Evolutionary conservation across 78 protist species (phyloP).

Genomic region (Planoprotostelium fungivorum): DNA sequence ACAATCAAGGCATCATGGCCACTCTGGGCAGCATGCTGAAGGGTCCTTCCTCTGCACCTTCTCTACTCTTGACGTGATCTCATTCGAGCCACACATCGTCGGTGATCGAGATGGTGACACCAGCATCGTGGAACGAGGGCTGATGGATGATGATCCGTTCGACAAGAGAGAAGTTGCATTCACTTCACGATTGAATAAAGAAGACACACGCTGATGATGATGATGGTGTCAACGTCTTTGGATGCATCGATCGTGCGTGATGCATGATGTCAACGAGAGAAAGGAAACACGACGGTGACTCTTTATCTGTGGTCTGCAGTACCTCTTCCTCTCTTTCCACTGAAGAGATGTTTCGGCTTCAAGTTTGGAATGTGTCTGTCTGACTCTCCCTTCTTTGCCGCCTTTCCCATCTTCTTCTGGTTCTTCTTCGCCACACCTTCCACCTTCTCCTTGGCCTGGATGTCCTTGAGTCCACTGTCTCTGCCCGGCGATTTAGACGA

Average conservation of each 20-base stretch:
- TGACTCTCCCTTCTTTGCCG: slow-evolving; percentile 75
- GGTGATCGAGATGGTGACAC: too few species aligned
- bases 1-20: neutral
- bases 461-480: slow-evolving; percentile 24
- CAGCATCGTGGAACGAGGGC: too few species aligned
- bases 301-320: slow-evolving; percentile 83
- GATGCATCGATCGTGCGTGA: too few species aligned
- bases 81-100: too few species aligned
- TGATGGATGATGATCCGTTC: too few species aligned
- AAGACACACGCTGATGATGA: too few species aligned
- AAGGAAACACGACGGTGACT: too few species aligned
- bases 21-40: neutral
- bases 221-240: too few species aligned
- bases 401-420: slow-evolving; percentile 31
- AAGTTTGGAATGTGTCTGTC: slow-evolving; percentile 72
- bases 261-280: too few species aligned
- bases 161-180: too few species aligned
- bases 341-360: slow-evolving; percentile 89
- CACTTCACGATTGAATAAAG: too few species aligned
- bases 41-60: neutral
- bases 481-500: slow-evolving; percentile 19
- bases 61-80: too few species aligned
- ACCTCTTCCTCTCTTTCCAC: slow-evolving; percentile 93
- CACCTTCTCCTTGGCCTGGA: slow-evolving; percentile 8
- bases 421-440: slow-evolving; percentile 1